phyloP scores from a whole-genome alignment of 306 rosid genomes.

The Rubus parviflorus region DNA sequence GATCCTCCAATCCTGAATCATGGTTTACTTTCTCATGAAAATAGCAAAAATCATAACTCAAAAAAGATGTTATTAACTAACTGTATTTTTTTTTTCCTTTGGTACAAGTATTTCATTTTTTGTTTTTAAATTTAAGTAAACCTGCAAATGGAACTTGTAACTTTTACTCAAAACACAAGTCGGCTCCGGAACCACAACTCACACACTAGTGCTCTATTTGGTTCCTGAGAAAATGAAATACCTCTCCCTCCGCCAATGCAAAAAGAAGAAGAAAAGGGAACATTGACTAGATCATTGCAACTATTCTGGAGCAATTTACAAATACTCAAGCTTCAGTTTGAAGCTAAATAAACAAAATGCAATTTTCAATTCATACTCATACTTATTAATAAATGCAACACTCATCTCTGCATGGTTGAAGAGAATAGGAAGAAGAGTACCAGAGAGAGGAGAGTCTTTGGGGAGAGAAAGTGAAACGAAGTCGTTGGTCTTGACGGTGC shows the following conservation, averaged over 20 bases:
- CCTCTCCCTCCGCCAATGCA: neutral
- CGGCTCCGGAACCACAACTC: no score
- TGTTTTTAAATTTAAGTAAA: no score
- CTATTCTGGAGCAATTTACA: no score
- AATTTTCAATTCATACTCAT: no score
- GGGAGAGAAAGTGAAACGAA: conserved; percentile 27
- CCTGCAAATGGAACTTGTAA: no score
- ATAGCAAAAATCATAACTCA: neutral
- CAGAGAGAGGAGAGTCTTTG: conserved; percentile 46
- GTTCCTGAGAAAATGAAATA: neutral
- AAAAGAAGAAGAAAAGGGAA: neutral
- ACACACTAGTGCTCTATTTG: neutral
- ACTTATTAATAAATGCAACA: no score
- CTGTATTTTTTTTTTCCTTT: neutral
- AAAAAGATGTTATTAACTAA: neutral
- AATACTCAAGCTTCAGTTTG: no score
- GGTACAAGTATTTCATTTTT: neutral
- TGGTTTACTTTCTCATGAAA: conserved; percentile 1
- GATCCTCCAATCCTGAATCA: conserved; percentile 64
- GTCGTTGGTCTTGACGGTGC: neutral
- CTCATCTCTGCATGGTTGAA: no score
- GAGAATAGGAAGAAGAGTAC: conserved; percentile 19
- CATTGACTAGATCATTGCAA: no score
- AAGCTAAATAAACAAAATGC: neutral
- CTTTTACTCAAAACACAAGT: no score